phyloP scores from a whole-genome alignment of 2,329 filamentous ascomycete genomes.

The Fusarium armeniacum region DNA sequence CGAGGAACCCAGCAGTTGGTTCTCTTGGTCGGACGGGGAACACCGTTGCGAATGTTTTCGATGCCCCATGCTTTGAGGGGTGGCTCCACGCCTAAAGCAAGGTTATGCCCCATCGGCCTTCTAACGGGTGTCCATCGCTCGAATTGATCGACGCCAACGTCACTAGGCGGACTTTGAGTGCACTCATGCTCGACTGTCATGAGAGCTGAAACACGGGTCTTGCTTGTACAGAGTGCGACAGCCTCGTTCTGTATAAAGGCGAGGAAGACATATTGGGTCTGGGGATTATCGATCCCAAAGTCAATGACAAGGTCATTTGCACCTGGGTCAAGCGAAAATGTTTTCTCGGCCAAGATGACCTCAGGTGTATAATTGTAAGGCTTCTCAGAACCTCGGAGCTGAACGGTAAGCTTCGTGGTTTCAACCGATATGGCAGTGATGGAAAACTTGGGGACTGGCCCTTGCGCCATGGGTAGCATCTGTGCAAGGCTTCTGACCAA shows the following conservation, averaged over 20 bases:
- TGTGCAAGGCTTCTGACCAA: slow-evolving; percentile 25
- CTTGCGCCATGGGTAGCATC: slow-evolving; percentile 2
- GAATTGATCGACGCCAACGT: slow-evolving; percentile 19
- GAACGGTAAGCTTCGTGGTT: background rate
- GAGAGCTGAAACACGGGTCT: slow-evolving; percentile 16
- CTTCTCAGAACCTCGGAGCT: slow-evolving; percentile 7
- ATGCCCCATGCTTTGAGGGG: background rate
- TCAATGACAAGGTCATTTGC: slow-evolving; percentile 14
- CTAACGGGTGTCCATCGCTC: slow-evolving; percentile 26
- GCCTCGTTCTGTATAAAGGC: slow-evolving; percentile 19
- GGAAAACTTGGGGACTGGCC: slow-evolving; percentile 6
- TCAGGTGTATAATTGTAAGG: slow-evolving; percentile 24
- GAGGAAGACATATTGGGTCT: slow-evolving; percentile 25
- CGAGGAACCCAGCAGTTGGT: slow-evolving; percentile 21
- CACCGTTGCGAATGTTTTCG: slow-evolving; percentile 5
- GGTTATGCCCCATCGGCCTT: slow-evolving; percentile 11
- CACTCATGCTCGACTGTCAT: slow-evolving; percentile 29
- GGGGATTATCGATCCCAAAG: slow-evolving; percentile 13
- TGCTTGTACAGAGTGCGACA: slow-evolving; percentile 18
- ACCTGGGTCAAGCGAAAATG: background rate
- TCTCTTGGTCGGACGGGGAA: slow-evolving; percentile 16
- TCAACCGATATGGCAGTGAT: slow-evolving; percentile 18
- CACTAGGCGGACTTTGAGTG: slow-evolving; percentile 6
- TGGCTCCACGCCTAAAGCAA: slow-evolving; percentile 3
- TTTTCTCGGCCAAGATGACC: slow-evolving; percentile 7